Percentiles rank a stretch among this genome's conserved stretches.
Conservation (phyloP, 2,329 filamentous ascomycete species). For the Xylariaceae sp. region DNA sequence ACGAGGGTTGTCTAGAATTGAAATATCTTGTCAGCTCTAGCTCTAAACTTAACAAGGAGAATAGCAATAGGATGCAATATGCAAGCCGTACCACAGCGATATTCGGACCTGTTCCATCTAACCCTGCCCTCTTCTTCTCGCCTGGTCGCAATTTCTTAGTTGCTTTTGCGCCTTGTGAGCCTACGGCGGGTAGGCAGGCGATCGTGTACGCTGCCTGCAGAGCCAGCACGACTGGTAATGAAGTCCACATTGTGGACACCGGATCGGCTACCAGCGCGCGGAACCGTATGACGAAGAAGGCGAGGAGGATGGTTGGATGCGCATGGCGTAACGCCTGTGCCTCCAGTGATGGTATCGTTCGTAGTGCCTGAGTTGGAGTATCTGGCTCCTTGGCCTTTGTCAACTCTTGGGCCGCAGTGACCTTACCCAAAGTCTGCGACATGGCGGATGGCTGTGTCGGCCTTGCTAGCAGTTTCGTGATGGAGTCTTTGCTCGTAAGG, state of each 20-base stretch:
- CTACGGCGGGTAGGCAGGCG: constrained; percentile 67
- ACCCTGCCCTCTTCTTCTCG: constrained; percentile 57
- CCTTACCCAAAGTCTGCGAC: constrained; percentile 42
- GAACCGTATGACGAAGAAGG: constrained; percentile 69
- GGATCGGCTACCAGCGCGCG: constrained; percentile 72
- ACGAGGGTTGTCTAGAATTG: constrained; percentile 71
- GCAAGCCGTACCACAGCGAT: constrained; percentile 51
- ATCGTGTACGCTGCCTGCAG: constrained; percentile 70
- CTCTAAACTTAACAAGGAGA: not conserved
- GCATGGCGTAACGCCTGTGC: constrained; percentile 64
- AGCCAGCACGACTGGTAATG: constrained; percentile 66
- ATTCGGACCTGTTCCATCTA: constrained; percentile 50
- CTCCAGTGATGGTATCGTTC: constrained; percentile 45
- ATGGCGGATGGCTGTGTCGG: constrained; percentile 46
- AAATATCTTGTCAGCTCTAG: constrained; percentile 12
- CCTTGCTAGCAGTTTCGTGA: not conserved
- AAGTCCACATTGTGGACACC: constrained; percentile 63
- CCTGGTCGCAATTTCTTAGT: constrained; percentile 59
- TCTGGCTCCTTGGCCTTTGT: constrained; percentile 38
- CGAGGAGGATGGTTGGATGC: constrained; percentile 72
- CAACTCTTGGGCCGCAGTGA: constrained; percentile 36
- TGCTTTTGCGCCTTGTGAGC: constrained; percentile 49
- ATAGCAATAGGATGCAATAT: not conserved
- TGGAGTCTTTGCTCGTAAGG: too few relatives aligned
- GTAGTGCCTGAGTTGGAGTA: constrained; percentile 45